Evolutionary conservation across 2,329 filamentous ascomycete species (phyloP), one percentile per base, ranked within the genome.

Genomic region (Hypoxylon sp.): DNA sequence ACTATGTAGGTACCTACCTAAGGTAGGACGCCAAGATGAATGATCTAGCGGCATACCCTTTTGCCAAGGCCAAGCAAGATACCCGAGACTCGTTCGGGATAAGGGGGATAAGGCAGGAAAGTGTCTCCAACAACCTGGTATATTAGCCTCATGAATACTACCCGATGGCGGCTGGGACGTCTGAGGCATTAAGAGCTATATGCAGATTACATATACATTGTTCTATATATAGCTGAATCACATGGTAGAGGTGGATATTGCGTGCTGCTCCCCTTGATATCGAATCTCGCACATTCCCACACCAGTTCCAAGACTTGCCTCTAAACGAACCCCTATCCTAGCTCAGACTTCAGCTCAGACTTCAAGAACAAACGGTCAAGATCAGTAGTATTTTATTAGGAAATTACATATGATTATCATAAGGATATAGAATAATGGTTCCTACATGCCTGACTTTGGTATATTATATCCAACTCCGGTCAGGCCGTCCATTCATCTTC

Each of bases 31-130:
- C 52, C 58, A 60, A 64, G 57, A 54, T 15, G 7, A 26, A 49
- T 8, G 54, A 58, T 53, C 41, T 28, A 44, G 52, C 47, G 37
- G 30, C 44, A 37, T 50, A 56, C 17, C 47, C 49, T 43, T 17
- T 17, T 15, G 54, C 59, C 49, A 57, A 49, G 28, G 59, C 46
- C 44, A 58, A 62, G 44, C 43, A 47, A 55, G 54, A 41, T 61
- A 39, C 58, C 57, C 44, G 44, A 60, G 51, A 28, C 43, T 52
- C 22, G 32, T 49, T 28, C 11, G 15, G 41, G 17, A 44, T 10
- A n/a, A n/a, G n/a, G n/a, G n/a, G n/a, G n/a, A 13, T 22, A 39
- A 44, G 19, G 20, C 22, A 20, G 41, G 41, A 44, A 22, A 26
- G 20, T 4, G 43, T 13, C 43, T 39, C 43, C 22, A 17, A n/a